Evolutionary conservation across 2,329 filamentous ascomycete species (phyloP), one percentile per base, ranked within the genome.

Genomic region (Rhynchosporium secalis): DNA sequence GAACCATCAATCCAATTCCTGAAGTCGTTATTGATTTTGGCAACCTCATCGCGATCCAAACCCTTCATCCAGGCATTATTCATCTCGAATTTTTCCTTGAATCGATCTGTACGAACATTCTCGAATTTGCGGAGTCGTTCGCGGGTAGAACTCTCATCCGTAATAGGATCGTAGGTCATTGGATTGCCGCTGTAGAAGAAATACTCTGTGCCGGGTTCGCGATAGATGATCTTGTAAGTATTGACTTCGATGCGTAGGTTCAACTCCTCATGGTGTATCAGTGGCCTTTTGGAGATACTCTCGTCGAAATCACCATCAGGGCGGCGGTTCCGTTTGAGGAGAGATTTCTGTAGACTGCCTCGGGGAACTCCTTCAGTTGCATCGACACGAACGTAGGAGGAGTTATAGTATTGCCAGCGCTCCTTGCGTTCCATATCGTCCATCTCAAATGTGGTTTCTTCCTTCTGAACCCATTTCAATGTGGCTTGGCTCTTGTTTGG

Each of bases 371-470:
- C 90, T 76, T 95, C 91, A 0, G 95, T 99, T 1, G 91, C 90
- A 72, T 96, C 92, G 29, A 93, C 84, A 66, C 92, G 91, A 68
- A 92, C 90, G 76, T 90, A 98, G 0, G 93, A 92, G 20, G 94
- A 93, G 62, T 96, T 91, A 74, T 99, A 99, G 78, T 96, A 96
- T 70, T 94, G 91, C 95, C 95, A 99, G 45, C 86, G 83, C 65
- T 92, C 87, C 61, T 88, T 88, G 56, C 87, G 85, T 72, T 95
- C 89, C 80, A 96, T 88, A 69, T 96, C 92, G 68, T 96, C 91
- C 72, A 89, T 88, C 70, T 95, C 92, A 74, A 96, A 92, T 0
- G 96, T 89, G 46, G 86, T 86, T 68, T 89, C 86, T 56, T 88
- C 85, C 58, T 84, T 81, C 69, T 86, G 84, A 56, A 89, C 77